Conservation (phyloP, 2,329 filamentous ascomycete genomes). For the Phialophora macrospora region DNA sequence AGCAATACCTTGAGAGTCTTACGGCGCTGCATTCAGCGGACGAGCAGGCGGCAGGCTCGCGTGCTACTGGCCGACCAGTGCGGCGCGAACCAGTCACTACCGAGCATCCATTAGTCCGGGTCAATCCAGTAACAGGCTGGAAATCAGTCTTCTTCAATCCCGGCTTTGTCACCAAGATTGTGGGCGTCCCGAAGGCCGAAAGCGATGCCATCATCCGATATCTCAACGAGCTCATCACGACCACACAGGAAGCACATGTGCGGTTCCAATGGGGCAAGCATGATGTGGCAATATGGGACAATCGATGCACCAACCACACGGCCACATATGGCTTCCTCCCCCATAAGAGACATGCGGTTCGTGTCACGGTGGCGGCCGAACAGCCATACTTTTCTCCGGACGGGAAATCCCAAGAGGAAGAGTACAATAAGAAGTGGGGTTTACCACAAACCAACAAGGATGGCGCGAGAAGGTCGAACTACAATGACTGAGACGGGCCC, state of each 20-base stretch:
- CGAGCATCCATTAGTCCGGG: slow-evolving; percentile 62
- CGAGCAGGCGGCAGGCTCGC: slow-evolving; percentile 56
- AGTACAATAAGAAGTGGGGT: slow-evolving; percentile 54
- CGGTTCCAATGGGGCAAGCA: slow-evolving; percentile 60
- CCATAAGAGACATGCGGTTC: slow-evolving; percentile 61
- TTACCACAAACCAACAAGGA: slow-evolving; percentile 61
- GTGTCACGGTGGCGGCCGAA: slow-evolving; percentile 56
- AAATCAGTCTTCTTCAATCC: slow-evolving; percentile 60
- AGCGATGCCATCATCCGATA: slow-evolving; percentile 50
- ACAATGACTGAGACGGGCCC: slow-evolving; percentile 55
- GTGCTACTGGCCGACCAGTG: slow-evolving; percentile 29
- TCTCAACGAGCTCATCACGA: slow-evolving; percentile 50
- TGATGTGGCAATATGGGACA: slow-evolving; percentile 73
- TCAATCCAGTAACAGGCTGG: slow-evolving; percentile 68
- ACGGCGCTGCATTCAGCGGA: slow-evolving; percentile 61
- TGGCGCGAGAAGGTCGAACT: slow-evolving; percentile 61
- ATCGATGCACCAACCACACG: slow-evolving; percentile 61
- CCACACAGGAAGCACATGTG: slow-evolving; percentile 59
- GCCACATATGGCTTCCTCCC: slow-evolving; percentile 52
- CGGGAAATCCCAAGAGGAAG: slow-evolving; percentile 61
- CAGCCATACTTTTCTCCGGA: slow-evolving; percentile 51
- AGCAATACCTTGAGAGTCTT: slow-evolving; percentile 62
- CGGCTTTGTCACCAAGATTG: slow-evolving; percentile 49
- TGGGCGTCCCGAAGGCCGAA: slow-evolving; percentile 52
- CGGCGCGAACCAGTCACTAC: slow-evolving; percentile 56